Evolutionary conservation across 495 filamentous ascomycete genomes (phyloP), one percentile per base, ranked within the genome.

Genomic region (Gamarada debralockiae): DNA sequence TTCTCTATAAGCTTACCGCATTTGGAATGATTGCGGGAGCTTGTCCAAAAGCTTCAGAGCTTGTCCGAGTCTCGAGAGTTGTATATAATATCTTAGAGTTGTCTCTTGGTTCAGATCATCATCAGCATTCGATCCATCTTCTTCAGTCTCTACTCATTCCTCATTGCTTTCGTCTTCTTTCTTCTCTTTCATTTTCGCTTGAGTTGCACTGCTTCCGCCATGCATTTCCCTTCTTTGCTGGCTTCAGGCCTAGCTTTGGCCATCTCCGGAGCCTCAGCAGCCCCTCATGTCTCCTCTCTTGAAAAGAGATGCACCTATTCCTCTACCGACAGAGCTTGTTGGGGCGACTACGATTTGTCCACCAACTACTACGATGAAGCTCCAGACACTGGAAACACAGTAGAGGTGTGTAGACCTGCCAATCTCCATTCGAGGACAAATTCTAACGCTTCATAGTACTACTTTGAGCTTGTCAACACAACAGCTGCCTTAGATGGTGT

Each of bases 321-420:
- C 15, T 43, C 50, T 9, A 50, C 33, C 13, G 50, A 58, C 22
- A 22, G 56, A 49, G 15, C 34, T 23, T 49, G 65, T 37, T 74
- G 72, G 71, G 67, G 69, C 41, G 64, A 71, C 34, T 76, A 73
- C 49, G 66, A 75, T 55, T 74, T 83, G 60, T 62, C 76, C 41
- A 82, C 80, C 0, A 74, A 84, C 60, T 83, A 80, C 52, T 70
- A 70, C 10, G 64, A 57, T 7, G 65, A 52, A 3, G 70, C 66
- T 3, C 81, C 79, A 1, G 61, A 77, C 52, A 75, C 72, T 25
- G 74, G 73, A 40, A 70, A 69, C 17, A 70, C 67, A 18, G 53
- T 64, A 66, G 50, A 61, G 41, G 48, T 52, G 17, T 46, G 48
- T 33, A 9, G 7, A n/a, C n/a, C n/a, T 23, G 5, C 36, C n/a